These are phyloP conservation scores for Botrytis sinoallii DNA, from an alignment of 2,329 filamentous ascomycete species.

Conservation along the genomic window DNA sequence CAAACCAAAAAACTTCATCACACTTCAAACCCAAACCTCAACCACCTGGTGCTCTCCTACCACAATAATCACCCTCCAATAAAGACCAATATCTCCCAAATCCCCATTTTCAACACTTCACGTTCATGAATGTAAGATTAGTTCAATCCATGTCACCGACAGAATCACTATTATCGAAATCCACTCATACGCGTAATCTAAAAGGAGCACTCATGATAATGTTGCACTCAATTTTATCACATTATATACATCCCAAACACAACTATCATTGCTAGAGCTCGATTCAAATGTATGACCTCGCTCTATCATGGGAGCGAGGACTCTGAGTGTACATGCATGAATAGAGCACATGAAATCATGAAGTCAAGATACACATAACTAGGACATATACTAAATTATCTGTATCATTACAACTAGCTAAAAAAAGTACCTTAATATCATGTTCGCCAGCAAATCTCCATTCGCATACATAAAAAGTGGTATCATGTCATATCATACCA, in stretches of 20 bases:
- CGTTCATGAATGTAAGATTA: background rate
- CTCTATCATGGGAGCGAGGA: background rate
- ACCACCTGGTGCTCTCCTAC: background rate
- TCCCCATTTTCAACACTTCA: rapidly evolving
- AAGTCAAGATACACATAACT: background rate
- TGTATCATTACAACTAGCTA: background rate
- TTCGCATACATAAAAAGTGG: background rate
- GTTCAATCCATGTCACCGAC: too few relatives aligned
- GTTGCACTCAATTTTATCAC: background rate
- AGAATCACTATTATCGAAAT: rapidly evolving
- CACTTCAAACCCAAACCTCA: background rate
- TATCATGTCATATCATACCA: background rate
- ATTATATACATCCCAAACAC: background rate
- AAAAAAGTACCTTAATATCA: background rate
- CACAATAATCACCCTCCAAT: background rate
- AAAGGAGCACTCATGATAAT: background rate
- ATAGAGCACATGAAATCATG: background rate
- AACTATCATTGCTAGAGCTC: background rate
- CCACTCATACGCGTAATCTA: rapidly evolving
- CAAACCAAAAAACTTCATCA: background rate
- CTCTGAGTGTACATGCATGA: background rate
- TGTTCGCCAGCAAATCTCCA: background rate
- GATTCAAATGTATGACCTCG: background rate
- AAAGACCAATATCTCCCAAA: background rate
- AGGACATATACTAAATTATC: background rate